Evolutionary conservation across 495 filamentous ascomycete species (phyloP).

Genomic region (Massariosphaeria phaeospora): DNA sequence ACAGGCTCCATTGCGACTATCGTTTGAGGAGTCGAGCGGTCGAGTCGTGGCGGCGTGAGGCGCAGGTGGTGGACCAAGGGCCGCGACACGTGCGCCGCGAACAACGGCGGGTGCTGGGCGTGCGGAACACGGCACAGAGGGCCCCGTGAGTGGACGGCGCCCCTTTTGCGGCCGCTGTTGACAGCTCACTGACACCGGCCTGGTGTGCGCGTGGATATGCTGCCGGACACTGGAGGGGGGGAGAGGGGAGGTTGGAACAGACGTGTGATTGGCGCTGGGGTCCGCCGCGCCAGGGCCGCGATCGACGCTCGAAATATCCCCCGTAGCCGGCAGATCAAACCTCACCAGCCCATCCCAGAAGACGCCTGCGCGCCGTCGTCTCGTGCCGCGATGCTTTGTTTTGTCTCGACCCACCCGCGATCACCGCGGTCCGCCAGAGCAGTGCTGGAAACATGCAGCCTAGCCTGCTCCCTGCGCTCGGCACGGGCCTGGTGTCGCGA

Average conservation of each 20-base stretch:
- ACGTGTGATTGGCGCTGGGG: conserved; percentile 17
- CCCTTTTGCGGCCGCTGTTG: conserved; percentile 24
- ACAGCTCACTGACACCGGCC: conserved; percentile 21
- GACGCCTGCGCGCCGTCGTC: too few relatives aligned
- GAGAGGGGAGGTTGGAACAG: conserved; percentile 14
- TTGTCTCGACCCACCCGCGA: too few relatives aligned
- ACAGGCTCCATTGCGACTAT: too few relatives aligned
- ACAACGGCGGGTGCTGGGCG: neutral
- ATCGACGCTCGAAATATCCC: neutral
- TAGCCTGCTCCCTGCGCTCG: too few relatives aligned
- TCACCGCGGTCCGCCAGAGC: too few relatives aligned
- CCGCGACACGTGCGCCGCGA: conserved; percentile 6
- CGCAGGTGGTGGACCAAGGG: neutral
- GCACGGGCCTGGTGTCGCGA: too few relatives aligned
- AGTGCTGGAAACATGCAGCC: too few relatives aligned
- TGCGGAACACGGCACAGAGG: neutral
- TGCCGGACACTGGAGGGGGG: conserved; percentile 2
- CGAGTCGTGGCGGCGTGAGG: neutral
- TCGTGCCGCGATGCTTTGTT: too few relatives aligned
- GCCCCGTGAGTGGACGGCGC: conserved; percentile 1
- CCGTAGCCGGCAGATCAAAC: conserved; percentile 6
- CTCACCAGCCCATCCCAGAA: neutral
- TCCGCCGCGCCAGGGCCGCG: conserved; percentile 3
- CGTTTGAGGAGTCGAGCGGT: conserved; percentile 12
- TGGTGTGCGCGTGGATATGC: conserved; percentile 1